Evolutionary conservation across 148 eudicot genomes (phyloP), one percentile per base, ranked within the genome.

Genomic region (Suaeda aralocaspica): DNA sequence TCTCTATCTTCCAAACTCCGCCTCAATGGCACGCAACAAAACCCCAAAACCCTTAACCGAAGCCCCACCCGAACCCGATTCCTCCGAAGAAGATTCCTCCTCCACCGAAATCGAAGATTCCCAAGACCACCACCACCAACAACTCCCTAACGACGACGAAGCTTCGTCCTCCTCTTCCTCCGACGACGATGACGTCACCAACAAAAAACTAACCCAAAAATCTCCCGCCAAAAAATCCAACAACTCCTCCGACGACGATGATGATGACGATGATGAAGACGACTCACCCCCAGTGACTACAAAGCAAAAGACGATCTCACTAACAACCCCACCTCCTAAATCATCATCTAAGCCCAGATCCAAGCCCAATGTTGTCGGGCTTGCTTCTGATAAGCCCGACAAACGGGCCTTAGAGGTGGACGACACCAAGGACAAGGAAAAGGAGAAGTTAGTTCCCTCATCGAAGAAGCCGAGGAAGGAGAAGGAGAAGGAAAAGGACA

Each of bases 21-120:
- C n/a, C n/a, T 16, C 46, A 51, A 72, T 76, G 79, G 79, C 60
- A 1, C 71, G 60, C 25, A 76, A 65, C 55, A 73, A 73, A 16
- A 33, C 29, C 24, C 56, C 52, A 0, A 59, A 72, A 25, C 70
- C 70, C 31, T 59, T 64, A 3, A 5, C 61, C 1, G 69, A 64
- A n/a, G 69, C 70, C 0, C 76, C 76, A 14, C 76, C 70, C 2
- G 59, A 56, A 4, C 66, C 72, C 5, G 66, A 18, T 5, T 74
- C 77, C 1, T 74, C 77, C 29, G 68, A 62, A 55, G 41, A 0
- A 39, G 9, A 2, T 5, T 60, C 69, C 2, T 49, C 69, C n/a
- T 36, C 16, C 5, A 16, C 64, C 14, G 58, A 53, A 24, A 3
- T 21, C 1, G 58, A 19, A 53, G 58, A 21, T n/a, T n/a, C n/a